Conservation (phyloP, 2,329 filamentous ascomycete species). For the Cladosporium cucumerinum region DNA sequence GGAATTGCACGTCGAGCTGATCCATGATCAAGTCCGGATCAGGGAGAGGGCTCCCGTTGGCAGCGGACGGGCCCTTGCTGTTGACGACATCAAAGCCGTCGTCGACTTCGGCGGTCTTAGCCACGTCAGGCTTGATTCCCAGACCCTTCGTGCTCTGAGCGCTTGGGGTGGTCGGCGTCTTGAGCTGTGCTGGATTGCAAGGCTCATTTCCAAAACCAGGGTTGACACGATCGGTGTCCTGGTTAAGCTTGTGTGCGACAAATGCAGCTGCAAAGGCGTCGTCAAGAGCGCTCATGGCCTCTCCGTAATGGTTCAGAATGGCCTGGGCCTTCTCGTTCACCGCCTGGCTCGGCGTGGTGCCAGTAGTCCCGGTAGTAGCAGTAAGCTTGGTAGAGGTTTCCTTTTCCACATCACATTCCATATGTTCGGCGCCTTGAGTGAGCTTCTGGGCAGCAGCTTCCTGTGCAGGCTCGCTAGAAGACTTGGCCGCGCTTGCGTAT, state of each 20-base stretch:
- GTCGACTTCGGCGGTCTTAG: neutral
- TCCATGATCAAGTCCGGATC: neutral
- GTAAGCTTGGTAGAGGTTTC: neutral
- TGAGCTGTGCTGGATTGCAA: neutral
- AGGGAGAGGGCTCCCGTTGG: neutral
- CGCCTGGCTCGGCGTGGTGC: neutral
- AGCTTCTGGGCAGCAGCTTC: neutral
- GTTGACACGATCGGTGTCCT: neutral
- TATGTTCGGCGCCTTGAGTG: too few species aligned
- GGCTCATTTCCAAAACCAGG: neutral
- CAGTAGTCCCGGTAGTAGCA: neutral
- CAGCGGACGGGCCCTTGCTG: neutral
- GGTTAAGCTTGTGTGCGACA: neutral
- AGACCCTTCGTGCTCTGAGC: neutral
- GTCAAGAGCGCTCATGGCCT: neutral
- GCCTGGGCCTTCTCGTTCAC: neutral
- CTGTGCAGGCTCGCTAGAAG: neutral
- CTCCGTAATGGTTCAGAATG: neutral
- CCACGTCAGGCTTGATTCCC: neutral
- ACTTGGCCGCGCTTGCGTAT: neutral
- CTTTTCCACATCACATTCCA: neutral
- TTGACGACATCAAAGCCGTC: neutral
- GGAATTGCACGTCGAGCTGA: neutral
- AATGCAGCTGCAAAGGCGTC: neutral
- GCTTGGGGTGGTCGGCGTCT: too few species aligned